Base-by-base conservation (phyloP, 2,329 filamentous ascomycete species). In the Scopulariopsis brevicaulis region DNA sequence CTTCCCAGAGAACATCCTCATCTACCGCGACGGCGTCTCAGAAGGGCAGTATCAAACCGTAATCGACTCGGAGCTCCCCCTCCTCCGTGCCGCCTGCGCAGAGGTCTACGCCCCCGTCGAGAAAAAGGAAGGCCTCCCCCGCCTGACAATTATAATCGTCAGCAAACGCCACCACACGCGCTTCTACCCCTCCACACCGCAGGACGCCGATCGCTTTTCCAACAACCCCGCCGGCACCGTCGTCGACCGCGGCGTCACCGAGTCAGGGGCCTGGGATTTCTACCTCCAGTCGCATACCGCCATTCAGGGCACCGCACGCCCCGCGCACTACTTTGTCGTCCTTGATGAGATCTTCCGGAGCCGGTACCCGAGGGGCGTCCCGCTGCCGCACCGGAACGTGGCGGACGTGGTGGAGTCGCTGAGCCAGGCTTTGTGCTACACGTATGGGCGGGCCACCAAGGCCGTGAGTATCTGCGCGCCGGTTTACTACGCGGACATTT, bases 91-190 rank as follows among this genome's bases (percentile, higher is more conserved):
- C 10, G 90, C 90, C 0, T 93, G 88, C 67, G 40, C 40, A 34
- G 55, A 53, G 34, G 48, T 52, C 12, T 57, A 57, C 34, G n/a
- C 55, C 12, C 18, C 55, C 1, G 48, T 43, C 24, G 66, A 69
- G 1, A 77, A 75, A 1, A 50, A 57, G 32, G 48, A 48, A 11
- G 55, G 55, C n/a, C 32, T 57, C 14, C 88, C 89, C 0, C 83
- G 80, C 52, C 77, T 96, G 14, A 79, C 86, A 0, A 80, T 96
- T 56, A 75, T 96, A 43, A 78, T 96, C 3, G 91, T 91, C 0
- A 90, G 91, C 34, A 96, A 96, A 72, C 82, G 92, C 1, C 91
- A 96, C 64, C 87, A 96, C 64, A 95, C 89, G 0, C 84, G 92
- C 0, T 95, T 96, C 71, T 96, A 87, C 66, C 89, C 90, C 0